These are phyloP conservation scores for Ceratocystis cubensis DNA, from an alignment of 2,329 filamentous ascomycete genomes.

Conservation along the genomic window DNA sequence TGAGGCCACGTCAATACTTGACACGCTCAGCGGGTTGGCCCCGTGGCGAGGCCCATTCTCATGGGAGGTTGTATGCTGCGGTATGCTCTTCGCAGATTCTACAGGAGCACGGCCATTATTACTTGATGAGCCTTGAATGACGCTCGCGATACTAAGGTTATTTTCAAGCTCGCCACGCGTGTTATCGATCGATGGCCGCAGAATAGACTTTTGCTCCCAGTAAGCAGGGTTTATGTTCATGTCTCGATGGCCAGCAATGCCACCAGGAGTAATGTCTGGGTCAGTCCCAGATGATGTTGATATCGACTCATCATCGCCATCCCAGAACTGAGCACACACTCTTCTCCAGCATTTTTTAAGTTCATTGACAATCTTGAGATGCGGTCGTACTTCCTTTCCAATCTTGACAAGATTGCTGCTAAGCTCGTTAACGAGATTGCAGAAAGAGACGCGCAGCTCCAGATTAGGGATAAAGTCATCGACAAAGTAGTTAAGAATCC, in stretches of 20 bases:
- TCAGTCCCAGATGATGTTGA: slow-evolving; percentile 37
- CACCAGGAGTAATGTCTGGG: slow-evolving; percentile 62
- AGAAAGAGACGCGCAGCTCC: slow-evolving; percentile 63
- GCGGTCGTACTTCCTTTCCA: slow-evolving; percentile 55
- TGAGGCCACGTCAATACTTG: slow-evolving; percentile 49
- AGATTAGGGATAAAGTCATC: slow-evolving; percentile 82
- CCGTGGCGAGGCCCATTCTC: slow-evolving; percentile 9
- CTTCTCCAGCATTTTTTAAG: slow-evolving; percentile 96
- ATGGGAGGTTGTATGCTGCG: slow-evolving; percentile 1
- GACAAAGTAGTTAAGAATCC: slow-evolving; percentile 94
- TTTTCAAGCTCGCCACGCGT: slow-evolving; percentile 14
- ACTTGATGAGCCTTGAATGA: slow-evolving; percentile 7
- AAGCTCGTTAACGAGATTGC: slow-evolving; percentile 62
- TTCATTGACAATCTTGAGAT: slow-evolving; percentile 76
- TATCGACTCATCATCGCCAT: slow-evolving; percentile 52
- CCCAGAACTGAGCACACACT: slow-evolving; percentile 83
- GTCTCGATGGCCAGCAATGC: slow-evolving; percentile 50
- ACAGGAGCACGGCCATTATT: slow-evolving; percentile 11
- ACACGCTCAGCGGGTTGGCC: slow-evolving; percentile 39
- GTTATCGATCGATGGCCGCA: slow-evolving; percentile 12
- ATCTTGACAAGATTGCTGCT: slow-evolving; percentile 41
- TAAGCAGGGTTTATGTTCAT: slow-evolving; percentile 27
- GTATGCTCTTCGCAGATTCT: not conserved
- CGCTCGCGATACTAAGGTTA: not conserved
- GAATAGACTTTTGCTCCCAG: not conserved